Conservation (phyloP, 331 rosid genomes). For the Rhamnella rubrinervis region DNA sequence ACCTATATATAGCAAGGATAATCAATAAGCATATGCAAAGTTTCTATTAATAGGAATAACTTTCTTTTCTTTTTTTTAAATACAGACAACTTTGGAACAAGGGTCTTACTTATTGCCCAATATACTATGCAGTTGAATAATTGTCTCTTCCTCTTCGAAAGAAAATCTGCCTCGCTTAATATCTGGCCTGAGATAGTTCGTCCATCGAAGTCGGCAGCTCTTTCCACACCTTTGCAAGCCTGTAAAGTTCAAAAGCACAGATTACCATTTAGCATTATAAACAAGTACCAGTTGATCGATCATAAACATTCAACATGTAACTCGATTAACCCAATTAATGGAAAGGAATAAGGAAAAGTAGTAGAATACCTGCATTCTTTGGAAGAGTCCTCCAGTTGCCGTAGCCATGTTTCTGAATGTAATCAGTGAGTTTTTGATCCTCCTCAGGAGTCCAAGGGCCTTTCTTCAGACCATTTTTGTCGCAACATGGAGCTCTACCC, state of each 20-base stretch:
- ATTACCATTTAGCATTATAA: background rate
- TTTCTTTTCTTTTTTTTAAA: background rate
- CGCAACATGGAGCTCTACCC: conserved; percentile 98
- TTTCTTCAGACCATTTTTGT: conserved; percentile 83
- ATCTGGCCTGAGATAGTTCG: conserved; percentile 93
- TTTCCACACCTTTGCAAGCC: conserved; percentile 95
- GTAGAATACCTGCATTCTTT: conserved; percentile 75
- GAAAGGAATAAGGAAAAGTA: background rate
- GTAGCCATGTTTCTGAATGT: conserved; percentile 81
- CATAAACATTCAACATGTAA: background rate
- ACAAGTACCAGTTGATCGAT: background rate
- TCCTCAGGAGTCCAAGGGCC: conserved; percentile 98
- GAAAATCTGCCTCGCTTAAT: conserved; percentile 89
- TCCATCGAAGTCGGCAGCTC: conserved; percentile 98
- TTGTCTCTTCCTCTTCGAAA: conserved; percentile 92
- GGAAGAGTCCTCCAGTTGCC: conserved; percentile 99
- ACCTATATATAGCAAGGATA: conserved; percentile 35
- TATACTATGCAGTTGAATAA: conserved; percentile 82
- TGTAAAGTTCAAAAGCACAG: conserved; percentile 9
- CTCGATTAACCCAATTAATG: background rate
- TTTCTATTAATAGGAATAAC: background rate
- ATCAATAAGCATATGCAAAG: background rate
- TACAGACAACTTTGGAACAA: background rate
- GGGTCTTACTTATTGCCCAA: conserved; percentile 78
- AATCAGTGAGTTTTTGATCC: conserved; percentile 72